Conservation (phyloP, 2,329 filamentous ascomycete species). For the Neofusicoccum cordaticola region DNA sequence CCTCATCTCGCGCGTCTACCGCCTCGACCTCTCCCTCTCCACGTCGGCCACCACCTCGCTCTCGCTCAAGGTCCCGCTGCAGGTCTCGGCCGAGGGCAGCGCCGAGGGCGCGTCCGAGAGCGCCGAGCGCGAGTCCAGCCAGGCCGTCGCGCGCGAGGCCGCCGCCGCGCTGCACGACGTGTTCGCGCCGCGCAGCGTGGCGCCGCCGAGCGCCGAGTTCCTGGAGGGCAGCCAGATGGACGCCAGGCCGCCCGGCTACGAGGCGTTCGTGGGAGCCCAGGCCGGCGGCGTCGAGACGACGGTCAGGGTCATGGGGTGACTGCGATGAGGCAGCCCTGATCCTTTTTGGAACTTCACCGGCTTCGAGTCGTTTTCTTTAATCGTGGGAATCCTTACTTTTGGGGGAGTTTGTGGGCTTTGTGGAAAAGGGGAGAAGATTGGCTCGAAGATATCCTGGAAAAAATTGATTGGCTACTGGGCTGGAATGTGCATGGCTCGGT, state of each 20-base stretch:
- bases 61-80: slow-evolving; percentile 45
- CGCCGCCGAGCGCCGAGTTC: neutral
- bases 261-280: neutral
- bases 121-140: neutral
- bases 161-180: neutral
- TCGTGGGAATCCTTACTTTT: neutral
- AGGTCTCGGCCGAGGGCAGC: slow-evolving; percentile 42
- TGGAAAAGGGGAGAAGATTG: neutral
- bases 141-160: neutral
- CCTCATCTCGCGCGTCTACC: slow-evolving; percentile 62
- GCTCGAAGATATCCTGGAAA: neutral
- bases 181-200: neutral
- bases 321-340: neutral
- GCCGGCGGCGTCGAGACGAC: neutral
- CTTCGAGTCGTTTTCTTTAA: no score
- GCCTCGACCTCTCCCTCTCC: slow-evolving; percentile 57
- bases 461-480: neutral
- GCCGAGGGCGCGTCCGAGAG: slow-evolving; percentile 16
- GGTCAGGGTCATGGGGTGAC: neutral
- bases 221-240: neutral
- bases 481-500: no score
- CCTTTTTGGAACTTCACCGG: neutral
- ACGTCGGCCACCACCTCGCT: slow-evolving; percentile 45
- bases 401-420: neutral
- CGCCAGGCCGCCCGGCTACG: neutral